Percentiles rank a stretch among this genome's conserved stretches.
Evolutionary conservation across 305 asterid genomes (phyloP).

Genomic region (Plantago rigida): DNA sequence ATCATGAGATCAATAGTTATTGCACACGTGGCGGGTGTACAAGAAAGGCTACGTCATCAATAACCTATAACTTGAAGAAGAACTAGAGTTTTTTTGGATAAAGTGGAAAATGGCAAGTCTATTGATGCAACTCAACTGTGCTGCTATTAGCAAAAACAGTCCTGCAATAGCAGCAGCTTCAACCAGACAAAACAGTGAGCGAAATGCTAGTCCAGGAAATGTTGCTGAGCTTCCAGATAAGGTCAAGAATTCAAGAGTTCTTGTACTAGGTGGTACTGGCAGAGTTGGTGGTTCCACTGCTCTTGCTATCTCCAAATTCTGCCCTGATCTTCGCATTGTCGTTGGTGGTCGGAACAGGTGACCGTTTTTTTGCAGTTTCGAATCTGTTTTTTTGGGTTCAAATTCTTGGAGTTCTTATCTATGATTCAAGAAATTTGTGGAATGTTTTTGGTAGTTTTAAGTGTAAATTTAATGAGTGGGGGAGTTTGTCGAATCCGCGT

Average conservation of each 20-base stretch:
- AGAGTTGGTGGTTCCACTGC: conserved; percentile 97
- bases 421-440: no score
- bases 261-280: conserved; percentile 84
- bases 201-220: conserved; percentile 18
- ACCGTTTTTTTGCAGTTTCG: background rate
- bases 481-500: no score
- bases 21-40: no score
- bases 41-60: conserved; percentile 16
- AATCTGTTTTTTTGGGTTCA: background rate
- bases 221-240: conserved; percentile 43
- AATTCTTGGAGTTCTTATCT: no score
- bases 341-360: conserved; percentile 81
- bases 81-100: background rate
- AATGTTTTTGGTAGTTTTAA: no score
- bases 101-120: conserved; percentile 34
- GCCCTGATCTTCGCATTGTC: conserved; percentile 55
- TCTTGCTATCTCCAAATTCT: conserved; percentile 57
- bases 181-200: conserved; percentile 22
- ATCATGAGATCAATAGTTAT: no score
- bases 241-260: conserved; percentile 46
- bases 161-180: conserved; percentile 29
- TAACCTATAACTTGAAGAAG: conserved; percentile 5
- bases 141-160: conserved; percentile 24
- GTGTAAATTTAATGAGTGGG: no score
- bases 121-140: conserved; percentile 36